These are phyloP conservation scores for Coemansia sp. DNA, from an alignment of 371 early-diverging fungal genomes.

Conservation along the genomic window DNA sequence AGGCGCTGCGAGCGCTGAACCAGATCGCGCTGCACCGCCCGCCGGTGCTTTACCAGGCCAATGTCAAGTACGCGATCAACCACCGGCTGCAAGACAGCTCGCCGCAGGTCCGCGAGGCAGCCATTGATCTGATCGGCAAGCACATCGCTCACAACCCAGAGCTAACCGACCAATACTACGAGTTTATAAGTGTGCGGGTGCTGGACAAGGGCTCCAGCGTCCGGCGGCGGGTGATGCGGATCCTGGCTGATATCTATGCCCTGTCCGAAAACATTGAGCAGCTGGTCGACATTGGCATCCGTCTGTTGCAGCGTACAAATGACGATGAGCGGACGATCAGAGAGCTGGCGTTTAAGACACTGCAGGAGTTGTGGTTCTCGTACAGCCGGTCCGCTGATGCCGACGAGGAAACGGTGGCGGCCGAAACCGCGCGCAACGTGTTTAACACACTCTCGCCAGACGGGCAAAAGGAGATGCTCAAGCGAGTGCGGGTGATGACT, in stretches of 20 bases:
- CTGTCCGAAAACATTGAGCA: conserved; percentile 55
- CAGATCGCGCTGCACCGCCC: conserved; percentile 67
- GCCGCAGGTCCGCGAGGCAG: conserved; percentile 86
- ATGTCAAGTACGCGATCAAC: conserved; percentile 67
- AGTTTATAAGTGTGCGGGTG: conserved; percentile 62
- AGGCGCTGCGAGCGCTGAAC: conserved; percentile 74
- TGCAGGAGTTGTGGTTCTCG: conserved; percentile 73
- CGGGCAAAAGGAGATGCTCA: conserved; percentile 33
- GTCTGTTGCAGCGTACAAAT: conserved; percentile 66
- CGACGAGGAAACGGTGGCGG: conserved; percentile 32
- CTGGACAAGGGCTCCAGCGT: conserved; percentile 85
- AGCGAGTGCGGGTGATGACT: conserved; percentile 49
- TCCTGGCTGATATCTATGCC: conserved; percentile 70
- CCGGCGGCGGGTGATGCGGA: conserved; percentile 79
- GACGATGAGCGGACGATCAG: conserved; percentile 81
- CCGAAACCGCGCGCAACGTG: conserved; percentile 19
- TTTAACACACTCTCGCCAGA: conserved; percentile 47
- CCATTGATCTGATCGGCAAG: conserved; percentile 82
- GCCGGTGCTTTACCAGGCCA: conserved; percentile 60
- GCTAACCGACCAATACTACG: conserved; percentile 69
- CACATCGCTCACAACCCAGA: conserved; percentile 65
- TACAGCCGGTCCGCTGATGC: conserved; percentile 53
- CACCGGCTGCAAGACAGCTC: conserved; percentile 79
- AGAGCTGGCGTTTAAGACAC: conserved; percentile 67
- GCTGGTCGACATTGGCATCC: conserved; percentile 72